A percentile compares a stretch with the other conserved stretches of the same genome.
Evolutionary conservation across 1,139 yeast genomes (phyloP).

Genomic region (Yamadazyma dushanensis): DNA sequence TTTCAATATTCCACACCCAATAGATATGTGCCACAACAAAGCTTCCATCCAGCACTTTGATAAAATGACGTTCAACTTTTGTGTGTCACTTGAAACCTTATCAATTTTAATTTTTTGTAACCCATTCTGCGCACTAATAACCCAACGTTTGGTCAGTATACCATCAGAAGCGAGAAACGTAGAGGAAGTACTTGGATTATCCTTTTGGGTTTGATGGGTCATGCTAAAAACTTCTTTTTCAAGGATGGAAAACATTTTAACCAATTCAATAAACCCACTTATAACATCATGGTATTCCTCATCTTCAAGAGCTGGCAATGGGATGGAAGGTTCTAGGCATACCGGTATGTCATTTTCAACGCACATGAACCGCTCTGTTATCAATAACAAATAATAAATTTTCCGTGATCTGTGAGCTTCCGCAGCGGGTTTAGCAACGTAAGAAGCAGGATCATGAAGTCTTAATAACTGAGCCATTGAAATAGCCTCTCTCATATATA

Average conservation of each 20-base stretch:
- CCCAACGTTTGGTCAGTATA: conserved; percentile 25
- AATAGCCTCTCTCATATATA: conserved; percentile 42
- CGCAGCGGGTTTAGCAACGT: conserved; percentile 26
- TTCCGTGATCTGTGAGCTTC: conserved; percentile 36
- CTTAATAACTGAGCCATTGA: conserved; percentile 40
- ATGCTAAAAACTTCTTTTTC: conserved; percentile 36
- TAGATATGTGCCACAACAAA: conserved; percentile 39
- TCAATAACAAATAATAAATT: conserved; percentile 37
- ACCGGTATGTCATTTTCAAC: conserved; percentile 40
- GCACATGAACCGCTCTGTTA: conserved; percentile 42
- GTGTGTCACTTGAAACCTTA: conserved; percentile 27
- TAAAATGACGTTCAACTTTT: conserved; percentile 33
- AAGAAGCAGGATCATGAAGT: conserved; percentile 33
- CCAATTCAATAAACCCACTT: conserved; percentile 30
- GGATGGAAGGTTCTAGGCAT: conserved; percentile 35
- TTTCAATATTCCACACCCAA: conserved; percentile 24
- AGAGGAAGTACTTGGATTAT: conserved; percentile 16
- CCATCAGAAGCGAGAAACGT: conserved; percentile 16
- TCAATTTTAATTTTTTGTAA: conserved; percentile 24
- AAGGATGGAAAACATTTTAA: conserved; percentile 33
- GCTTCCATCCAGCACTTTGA: conserved; percentile 40
- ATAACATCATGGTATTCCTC: conserved; percentile 37
- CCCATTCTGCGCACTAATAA: conserved; percentile 29
- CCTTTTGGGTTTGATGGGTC: conserved; percentile 19
- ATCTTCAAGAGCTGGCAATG: conserved; percentile 34